Conservation (phyloP, 139 green algal species). For the Marvania coccoides region DNA sequence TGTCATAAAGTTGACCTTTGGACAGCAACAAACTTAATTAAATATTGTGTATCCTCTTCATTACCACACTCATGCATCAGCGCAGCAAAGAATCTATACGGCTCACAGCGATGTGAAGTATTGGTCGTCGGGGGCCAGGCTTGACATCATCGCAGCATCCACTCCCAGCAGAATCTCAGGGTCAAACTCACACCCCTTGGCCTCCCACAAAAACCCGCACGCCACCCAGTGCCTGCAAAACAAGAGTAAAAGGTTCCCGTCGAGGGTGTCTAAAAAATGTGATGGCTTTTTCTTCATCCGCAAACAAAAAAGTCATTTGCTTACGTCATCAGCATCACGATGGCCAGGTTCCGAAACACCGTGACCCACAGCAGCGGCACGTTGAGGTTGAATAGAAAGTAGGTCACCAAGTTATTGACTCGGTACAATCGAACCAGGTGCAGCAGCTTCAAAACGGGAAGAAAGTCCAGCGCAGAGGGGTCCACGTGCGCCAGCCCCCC, state of each 20-base stretch:
- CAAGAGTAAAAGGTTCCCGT: background rate
- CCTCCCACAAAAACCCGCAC: constrained; percentile 40
- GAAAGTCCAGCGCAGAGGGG: background rate
- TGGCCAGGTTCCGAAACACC: constrained; percentile 31
- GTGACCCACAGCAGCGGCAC: constrained; percentile 38
- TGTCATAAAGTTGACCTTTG: no score
- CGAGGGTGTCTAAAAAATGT: background rate
- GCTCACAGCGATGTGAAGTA: background rate
- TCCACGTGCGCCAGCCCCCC: background rate
- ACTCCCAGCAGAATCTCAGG: background rate
- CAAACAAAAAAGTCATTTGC: background rate
- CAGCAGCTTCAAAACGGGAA: constrained; percentile 16
- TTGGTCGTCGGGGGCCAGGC: no score
- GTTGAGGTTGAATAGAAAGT: constrained; percentile 35
- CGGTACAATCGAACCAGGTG: constrained; percentile 27
- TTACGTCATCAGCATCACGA: background rate
- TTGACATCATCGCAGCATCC: no score
- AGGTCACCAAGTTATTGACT: constrained; percentile 33
- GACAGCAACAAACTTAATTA: no score
- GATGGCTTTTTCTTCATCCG: no score
- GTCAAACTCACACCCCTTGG: constrained; percentile 16
- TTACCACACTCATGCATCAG: no score
- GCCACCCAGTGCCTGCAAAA: constrained; percentile 34
- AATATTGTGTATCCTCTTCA: no score
- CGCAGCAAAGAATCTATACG: no score